Conservation (phyloP, 2,329 filamentous ascomycete genomes). For the Phialocephala sp. region DNA sequence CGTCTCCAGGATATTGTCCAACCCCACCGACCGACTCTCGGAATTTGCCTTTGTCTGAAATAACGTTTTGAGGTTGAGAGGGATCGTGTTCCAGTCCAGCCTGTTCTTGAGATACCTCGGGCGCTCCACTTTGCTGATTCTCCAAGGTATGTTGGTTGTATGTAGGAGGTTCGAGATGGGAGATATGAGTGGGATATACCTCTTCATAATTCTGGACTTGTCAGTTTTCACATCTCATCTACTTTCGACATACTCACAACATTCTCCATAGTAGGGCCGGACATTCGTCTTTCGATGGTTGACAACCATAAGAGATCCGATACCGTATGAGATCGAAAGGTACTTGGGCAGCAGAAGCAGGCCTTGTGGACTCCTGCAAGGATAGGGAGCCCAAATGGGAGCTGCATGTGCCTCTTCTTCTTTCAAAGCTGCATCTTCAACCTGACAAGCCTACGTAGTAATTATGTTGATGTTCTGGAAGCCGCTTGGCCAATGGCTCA, state of each 20-base stretch:
- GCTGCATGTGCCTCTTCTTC: too few relatives aligned
- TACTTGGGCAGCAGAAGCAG: too few relatives aligned
- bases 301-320: neutral
- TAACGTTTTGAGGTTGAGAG: neutral
- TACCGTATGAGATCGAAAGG: too few relatives aligned
- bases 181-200: slow-evolving; percentile 15
- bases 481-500: neutral
- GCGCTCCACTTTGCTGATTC: neutral
- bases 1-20: neutral
- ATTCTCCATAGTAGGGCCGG: neutral
- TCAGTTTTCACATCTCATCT: neutral
- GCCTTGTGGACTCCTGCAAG: too few relatives aligned
- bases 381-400: too few relatives aligned
- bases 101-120: slow-evolving; percentile 1
- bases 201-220: slow-evolving; percentile 17
- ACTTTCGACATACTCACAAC: neutral
- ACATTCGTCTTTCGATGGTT: neutral
- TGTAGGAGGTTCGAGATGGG: neutral
- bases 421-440: too few relatives aligned
- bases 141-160: neutral
- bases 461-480: neutral
- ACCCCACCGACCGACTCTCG: neutral
- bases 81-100: neutral
- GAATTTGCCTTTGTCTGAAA: neutral
- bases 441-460: too few relatives aligned